Evolutionary conservation across 2,329 filamentous ascomycete genomes (phyloP).

Genomic region (Clonostachys rosea): DNA sequence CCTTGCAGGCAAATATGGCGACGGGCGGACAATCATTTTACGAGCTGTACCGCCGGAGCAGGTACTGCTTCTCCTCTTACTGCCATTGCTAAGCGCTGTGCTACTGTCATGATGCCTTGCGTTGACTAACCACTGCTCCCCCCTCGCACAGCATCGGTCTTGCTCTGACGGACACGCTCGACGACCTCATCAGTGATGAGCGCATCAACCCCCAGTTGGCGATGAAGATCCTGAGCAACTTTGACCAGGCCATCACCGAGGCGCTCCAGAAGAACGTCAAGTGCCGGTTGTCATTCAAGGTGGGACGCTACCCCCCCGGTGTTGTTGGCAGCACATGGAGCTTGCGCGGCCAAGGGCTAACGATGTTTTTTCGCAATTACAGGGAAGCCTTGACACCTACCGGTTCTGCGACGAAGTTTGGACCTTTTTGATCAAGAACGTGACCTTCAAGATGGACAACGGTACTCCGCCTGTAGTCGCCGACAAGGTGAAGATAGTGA

Average conservation of each 20-base stretch:
- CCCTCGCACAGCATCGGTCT: slow-evolving; percentile 70
- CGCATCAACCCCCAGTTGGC: slow-evolving; percentile 97
- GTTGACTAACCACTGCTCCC: slow-evolving; percentile 12
- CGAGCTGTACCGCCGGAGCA: slow-evolving; percentile 97
- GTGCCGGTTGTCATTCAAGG: slow-evolving; percentile 90
- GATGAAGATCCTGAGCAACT: slow-evolving; percentile 96
- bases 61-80: slow-evolving; percentile 54
- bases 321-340: background rate
- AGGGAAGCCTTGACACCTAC: slow-evolving; percentile 97
- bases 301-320: slow-evolving; percentile 28
- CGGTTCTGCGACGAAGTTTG: slow-evolving; percentile 99
- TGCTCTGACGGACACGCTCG: slow-evolving; percentile 91
- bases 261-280: slow-evolving; percentile 91
- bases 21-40: slow-evolving; percentile 62
- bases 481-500: slow-evolving; percentile 97
- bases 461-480: slow-evolving; percentile 67
- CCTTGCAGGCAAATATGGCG: slow-evolving; percentile 29
- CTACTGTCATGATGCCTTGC: slow-evolving; percentile 9
- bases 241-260: slow-evolving; percentile 89
- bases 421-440: slow-evolving; percentile 98
- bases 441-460: slow-evolving; percentile 96
- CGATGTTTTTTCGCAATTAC: background rate
- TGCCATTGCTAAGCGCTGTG: background rate
- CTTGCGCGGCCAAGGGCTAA: no score
- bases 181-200: slow-evolving; percentile 90